These are phyloP conservation scores for Sporisorium exsertum DNA, from an alignment of 1,284 basidiomycete genomes.

Conservation along the genomic window DNA sequence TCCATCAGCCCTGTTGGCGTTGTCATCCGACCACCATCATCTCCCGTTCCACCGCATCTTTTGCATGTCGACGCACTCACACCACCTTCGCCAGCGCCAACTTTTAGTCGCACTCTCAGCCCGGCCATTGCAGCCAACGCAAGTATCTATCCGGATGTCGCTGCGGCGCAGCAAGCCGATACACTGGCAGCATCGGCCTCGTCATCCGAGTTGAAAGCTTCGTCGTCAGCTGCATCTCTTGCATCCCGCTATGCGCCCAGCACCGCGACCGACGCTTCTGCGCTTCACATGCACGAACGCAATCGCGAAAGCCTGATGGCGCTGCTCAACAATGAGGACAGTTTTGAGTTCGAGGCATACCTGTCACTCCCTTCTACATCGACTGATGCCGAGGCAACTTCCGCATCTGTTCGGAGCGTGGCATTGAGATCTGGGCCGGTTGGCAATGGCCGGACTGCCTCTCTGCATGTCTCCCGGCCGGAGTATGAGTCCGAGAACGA, in stretches of 20 bases:
- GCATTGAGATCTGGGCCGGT: not conserved
- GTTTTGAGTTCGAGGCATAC: slow-evolving; percentile 29
- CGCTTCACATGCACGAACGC: slow-evolving; percentile 31
- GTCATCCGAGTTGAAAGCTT: slow-evolving; percentile 29
- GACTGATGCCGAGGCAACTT: slow-evolving; percentile 6
- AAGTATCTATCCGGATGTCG: not conserved
- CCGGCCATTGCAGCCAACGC: slow-evolving; percentile 13
- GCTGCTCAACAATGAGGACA: slow-evolving; percentile 42
- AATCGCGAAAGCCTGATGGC: slow-evolving; percentile 44
- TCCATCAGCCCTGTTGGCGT: slow-evolving; percentile 40
- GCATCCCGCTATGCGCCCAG: slow-evolving; percentile 38
- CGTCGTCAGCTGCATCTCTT: slow-evolving; percentile 33
- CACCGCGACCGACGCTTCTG: slow-evolving; percentile 27
- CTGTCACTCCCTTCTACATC: slow-evolving; percentile 9
- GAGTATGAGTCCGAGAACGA: slow-evolving; percentile 15
- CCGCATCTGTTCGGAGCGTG: not conserved
- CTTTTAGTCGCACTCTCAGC: slow-evolving; percentile 26
- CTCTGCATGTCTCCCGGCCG: not conserved
- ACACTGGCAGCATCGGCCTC: not conserved
- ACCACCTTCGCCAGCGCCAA: slow-evolving; percentile 5
- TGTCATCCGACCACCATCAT: slow-evolving; percentile 42
- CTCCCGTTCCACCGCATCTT: slow-evolving; percentile 34
- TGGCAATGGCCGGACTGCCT: not conserved
- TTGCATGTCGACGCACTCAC: slow-evolving; percentile 8
- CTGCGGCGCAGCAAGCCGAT: slow-evolving; percentile 7